Percentiles rank a stretch among this genome's conserved stretches.
These are phyloP conservation scores for Canna indica DNA, from an alignment of 176 grass and related monocot genomes.

Conservation along the genomic window DNA sequence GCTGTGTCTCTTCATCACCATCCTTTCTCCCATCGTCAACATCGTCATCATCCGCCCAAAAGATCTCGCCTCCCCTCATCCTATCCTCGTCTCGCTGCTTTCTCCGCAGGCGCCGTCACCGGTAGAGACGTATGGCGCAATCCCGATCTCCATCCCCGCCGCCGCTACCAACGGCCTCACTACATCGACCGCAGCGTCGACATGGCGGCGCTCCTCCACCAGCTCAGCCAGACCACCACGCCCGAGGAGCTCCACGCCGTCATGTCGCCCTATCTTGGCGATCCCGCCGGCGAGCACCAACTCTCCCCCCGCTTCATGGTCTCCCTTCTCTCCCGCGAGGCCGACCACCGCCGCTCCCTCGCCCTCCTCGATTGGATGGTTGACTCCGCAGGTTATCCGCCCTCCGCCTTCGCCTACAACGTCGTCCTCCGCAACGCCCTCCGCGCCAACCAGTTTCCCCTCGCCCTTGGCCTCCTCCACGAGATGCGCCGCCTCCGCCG, in stretches of 20 bases:
- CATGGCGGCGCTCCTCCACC: constrained; percentile 38
- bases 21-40: not conserved
- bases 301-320: constrained; percentile 79
- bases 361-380: constrained; percentile 67
- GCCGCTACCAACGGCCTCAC: constrained; percentile 18
- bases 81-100: constrained; percentile 6
- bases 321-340: constrained; percentile 70
- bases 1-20: not conserved
- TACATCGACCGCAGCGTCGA: constrained; percentile 39
- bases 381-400: constrained; percentile 23
- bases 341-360: constrained; percentile 56
- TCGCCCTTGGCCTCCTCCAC: constrained; percentile 69
- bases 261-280: constrained; percentile 38
- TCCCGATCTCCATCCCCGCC: constrained; percentile 28
- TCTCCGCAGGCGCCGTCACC: constrained; percentile 29
- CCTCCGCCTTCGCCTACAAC: constrained; percentile 61
- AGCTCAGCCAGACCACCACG: constrained; percentile 38
- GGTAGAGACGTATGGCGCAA: constrained; percentile 41
- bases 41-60: not conserved
- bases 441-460: constrained; percentile 42
- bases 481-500: constrained; percentile 48
- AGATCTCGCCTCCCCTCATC: not conserved
- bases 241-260: constrained; percentile 43
- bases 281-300: not conserved
- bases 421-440: constrained; percentile 53